Base-by-base conservation (phyloP, 768 basidiomycete genomes). In the Epithele typhae region DNA sequence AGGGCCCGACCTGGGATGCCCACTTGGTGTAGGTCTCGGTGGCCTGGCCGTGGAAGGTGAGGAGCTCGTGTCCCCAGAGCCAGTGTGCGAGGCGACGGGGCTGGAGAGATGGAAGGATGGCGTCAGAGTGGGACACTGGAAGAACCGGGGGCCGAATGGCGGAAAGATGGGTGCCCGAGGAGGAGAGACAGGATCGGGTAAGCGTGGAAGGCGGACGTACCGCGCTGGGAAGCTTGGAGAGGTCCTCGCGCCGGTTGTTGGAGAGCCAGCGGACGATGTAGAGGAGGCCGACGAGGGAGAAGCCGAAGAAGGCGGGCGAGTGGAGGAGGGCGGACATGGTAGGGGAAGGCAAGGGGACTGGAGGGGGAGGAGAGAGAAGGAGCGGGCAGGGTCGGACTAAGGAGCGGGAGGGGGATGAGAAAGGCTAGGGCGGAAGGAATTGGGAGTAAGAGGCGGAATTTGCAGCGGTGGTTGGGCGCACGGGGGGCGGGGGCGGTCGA, bases 31-130 rank as follows among this genome's bases (percentile, higher is more conserved):
- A 67, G 59, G 64, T 63, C 41, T 64, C 60, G 38, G 56, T 59
- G 21, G 64, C 61, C 35, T 66, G 57, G 25, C 65, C 64, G 30
- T 68, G 54, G 50, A 64, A 67, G 9, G 62, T 61, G 17, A 56
- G 48, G 25, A 64, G 58, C 50, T 71, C 69, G 49, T 71, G 69
- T 5, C 69, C 69, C 66, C 65, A 69, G 43, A 53, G 66, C 55
- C 51, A 57, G 35, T 48, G 52, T 9, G 56, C 51, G 40, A 49
- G 8, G 9, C 39, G 37, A 39, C 40, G 47, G n/a, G 51, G 49
- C 54, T 57, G 46, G 24, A 18, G 33, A 17, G 32, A 25, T 24
- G 27, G 25, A 25, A 10, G 19, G 44, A 17, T 45, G 18, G 21
- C 35, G 21, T 38, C 35, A 19, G 41, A 12, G 41, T 17, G 40